These are phyloP conservation scores for Globisporangium nunn DNA, from an alignment of 352 stramenopile genomes.

Conservation along the genomic window DNA sequence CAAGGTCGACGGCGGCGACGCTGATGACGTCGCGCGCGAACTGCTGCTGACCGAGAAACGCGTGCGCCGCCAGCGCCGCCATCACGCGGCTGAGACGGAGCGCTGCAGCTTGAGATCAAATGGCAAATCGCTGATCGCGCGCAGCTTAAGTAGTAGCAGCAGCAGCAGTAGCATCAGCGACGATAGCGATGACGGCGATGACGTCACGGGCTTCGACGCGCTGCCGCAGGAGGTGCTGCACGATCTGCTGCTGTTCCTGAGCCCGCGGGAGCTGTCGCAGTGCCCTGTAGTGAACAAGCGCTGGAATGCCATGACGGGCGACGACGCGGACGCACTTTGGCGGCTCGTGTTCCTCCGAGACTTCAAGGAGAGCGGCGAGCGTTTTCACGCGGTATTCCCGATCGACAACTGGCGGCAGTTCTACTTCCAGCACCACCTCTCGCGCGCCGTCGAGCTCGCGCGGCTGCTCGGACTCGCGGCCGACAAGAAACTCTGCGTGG, in stretches of 20 bases:
- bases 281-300: conserved; percentile 34
- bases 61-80: conserved; percentile 4
- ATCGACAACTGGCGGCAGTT: conserved; percentile 57
- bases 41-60: conserved; percentile 15
- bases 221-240: conserved; percentile 38
- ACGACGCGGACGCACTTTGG: conserved; percentile 40
- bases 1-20: conserved; percentile 1
- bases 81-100: not conserved
- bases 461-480: conserved; percentile 29
- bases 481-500: conserved; percentile 40
- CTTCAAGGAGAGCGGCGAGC: conserved; percentile 39
- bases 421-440: conserved; percentile 67
- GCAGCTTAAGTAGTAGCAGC: not conserved
- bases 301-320: conserved; percentile 27
- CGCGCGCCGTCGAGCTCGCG: conserved; percentile 53
- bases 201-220: conserved; percentile 5
- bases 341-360: conserved; percentile 41
- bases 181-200: not conserved
- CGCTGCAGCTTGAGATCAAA: not conserved
- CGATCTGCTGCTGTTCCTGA: conserved; percentile 49
- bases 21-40: conserved; percentile 14
- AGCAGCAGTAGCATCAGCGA: too few relatives aligned
- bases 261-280: conserved; percentile 31
- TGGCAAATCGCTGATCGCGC: not conserved
- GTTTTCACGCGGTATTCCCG: conserved; percentile 42